Conservation (phyloP, 495 filamentous ascomycete genomes). For the Lasiosphaeria hispida region DNA sequence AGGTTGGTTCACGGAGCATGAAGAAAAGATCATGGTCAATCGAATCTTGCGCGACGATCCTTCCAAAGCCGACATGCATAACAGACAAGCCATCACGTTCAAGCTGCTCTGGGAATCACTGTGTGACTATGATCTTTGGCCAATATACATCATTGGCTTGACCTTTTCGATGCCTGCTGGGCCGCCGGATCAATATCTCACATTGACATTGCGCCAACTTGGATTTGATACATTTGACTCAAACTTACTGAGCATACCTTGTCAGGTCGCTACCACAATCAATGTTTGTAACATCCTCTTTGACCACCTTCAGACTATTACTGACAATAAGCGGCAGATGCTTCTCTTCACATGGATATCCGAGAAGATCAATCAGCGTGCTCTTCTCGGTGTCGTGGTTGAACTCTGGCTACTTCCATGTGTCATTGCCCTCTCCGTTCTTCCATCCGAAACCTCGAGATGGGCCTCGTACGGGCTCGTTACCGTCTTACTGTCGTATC, state of each 20-base stretch:
- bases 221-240: conserved; percentile 53
- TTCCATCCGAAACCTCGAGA: conserved; percentile 29
- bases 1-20: conserved; percentile 59
- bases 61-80: conserved; percentile 62
- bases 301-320: too few relatives aligned
- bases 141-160: conserved; percentile 56
- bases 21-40: conserved; percentile 60
- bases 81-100: conserved; percentile 48
- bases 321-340: too few relatives aligned
- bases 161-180: conserved; percentile 47
- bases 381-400: conserved; percentile 46
- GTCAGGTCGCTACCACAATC: conserved; percentile 39
- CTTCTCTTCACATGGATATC: conserved; percentile 51
- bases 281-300: conserved; percentile 18
- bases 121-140: conserved; percentile 57
- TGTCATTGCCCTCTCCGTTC: conserved; percentile 48
- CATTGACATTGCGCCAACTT: conserved; percentile 45
- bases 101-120: conserved; percentile 45
- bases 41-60: conserved; percentile 62
- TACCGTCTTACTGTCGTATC: conserved; percentile 50
- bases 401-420: conserved; percentile 58
- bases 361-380: conserved; percentile 51
- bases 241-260: conserved; percentile 53
- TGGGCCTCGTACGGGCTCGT: conserved; percentile 58
- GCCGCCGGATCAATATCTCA: conserved; percentile 46